phyloP scores from a whole-genome alignment of 441 rosid species.

The Biscutella laevigata region DNA sequence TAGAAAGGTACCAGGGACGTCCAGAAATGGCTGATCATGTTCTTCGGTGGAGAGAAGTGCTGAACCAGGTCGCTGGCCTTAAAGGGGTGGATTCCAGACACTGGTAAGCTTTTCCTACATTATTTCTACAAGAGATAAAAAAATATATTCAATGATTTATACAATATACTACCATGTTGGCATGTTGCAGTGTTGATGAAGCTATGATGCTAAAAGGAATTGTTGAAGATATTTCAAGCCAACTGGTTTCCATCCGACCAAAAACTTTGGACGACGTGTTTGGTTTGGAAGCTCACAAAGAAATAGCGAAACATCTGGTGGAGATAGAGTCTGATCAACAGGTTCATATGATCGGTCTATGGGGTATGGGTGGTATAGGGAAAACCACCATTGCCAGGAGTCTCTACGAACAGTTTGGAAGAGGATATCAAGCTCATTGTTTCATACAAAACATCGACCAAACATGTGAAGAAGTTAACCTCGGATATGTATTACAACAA shows the following conservation, averaged over 20 bases:
- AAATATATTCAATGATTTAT: too few relatives aligned
- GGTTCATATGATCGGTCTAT: conserved; percentile 24
- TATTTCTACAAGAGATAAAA: too few relatives aligned
- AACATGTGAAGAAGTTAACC: too few relatives aligned
- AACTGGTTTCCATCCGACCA: background rate
- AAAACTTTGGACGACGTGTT: background rate
- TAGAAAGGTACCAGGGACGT: background rate
- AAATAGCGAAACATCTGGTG: background rate
- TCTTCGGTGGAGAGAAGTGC: too few relatives aligned
- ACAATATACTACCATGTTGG: too few relatives aligned
- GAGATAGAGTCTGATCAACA: background rate
- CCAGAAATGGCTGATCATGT: conserved; percentile 1
- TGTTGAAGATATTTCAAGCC: conserved; percentile 4
- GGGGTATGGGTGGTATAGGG: conserved; percentile 33
- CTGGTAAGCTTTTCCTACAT: too few relatives aligned
- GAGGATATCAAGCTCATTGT: background rate
- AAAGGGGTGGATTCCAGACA: conserved; percentile 18
- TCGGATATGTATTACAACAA: too few relatives aligned
- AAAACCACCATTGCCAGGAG: conserved; percentile 15
- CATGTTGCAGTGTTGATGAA: too few relatives aligned
- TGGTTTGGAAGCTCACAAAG: conserved; percentile 13
- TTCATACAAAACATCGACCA: too few relatives aligned
- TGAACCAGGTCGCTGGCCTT: conserved; percentile 25
- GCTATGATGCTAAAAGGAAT: conserved; percentile 14
- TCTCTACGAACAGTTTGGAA: background rate